Evolutionary conservation across 78 protist species (phyloP).

Genomic region (Speleostelium caveatum): DNA sequence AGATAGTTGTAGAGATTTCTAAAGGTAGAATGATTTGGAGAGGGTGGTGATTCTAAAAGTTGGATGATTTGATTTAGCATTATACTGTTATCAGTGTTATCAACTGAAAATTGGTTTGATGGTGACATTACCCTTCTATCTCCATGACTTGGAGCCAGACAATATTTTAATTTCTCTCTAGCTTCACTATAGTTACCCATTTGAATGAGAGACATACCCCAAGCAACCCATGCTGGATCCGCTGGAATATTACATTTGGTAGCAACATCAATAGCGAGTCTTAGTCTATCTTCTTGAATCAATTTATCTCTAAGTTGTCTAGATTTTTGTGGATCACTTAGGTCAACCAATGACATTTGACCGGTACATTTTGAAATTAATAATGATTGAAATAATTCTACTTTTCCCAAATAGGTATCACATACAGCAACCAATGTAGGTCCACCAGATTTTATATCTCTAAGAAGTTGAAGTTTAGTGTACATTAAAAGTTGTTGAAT

Average conservation of each 20-base stretch:
- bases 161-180: slow-evolving; percentile 76
- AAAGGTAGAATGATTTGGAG: slow-evolving; percentile 58
- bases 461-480: slow-evolving; percentile 57
- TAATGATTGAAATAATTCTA: slow-evolving; percentile 69
- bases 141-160: slow-evolving; percentile 47
- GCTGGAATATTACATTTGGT: slow-evolving; percentile 75
- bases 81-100: slow-evolving; percentile 44
- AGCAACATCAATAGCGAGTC: slow-evolving; percentile 84
- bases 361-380: slow-evolving; percentile 64
- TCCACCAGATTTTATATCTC: slow-evolving; percentile 70
- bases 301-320: slow-evolving; percentile 81
- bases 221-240: slow-evolving; percentile 83
- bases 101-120: slow-evolving; percentile 17
- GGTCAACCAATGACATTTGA: slow-evolving; percentile 59
- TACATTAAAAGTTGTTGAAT: slow-evolving; percentile 72
- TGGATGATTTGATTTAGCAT: slow-evolving; percentile 74
- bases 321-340: slow-evolving; percentile 61
- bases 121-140: slow-evolving; percentile 76
- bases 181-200: slow-evolving; percentile 78
- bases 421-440: slow-evolving; percentile 59
- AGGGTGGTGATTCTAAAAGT: slow-evolving; percentile 71
- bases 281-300: slow-evolving; percentile 73
- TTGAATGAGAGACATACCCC: slow-evolving; percentile 79
- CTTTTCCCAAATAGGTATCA: slow-evolving; percentile 72
- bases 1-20: slow-evolving; percentile 45